Conservation (phyloP, 192 early-diverging fungal genomes). For the Backusella mclennaniae region DNA sequence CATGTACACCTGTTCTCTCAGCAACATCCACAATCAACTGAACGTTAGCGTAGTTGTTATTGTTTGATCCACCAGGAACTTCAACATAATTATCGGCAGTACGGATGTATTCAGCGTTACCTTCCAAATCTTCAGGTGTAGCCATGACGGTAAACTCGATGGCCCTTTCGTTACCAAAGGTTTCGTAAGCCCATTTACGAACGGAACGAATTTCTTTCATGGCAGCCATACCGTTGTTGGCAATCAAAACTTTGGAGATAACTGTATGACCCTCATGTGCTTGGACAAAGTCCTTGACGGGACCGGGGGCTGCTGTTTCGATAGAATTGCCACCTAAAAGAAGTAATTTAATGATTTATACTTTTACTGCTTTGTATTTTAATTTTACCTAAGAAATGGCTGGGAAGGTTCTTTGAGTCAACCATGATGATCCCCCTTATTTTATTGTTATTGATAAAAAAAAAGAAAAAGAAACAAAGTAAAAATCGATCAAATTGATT, state of each 20-base stretch:
- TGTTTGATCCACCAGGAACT: conserved; percentile 95
- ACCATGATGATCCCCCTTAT: conserved; percentile 12
- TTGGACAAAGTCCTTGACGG: conserved; percentile 75
- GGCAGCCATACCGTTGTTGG: conserved; percentile 99
- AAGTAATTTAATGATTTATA: conserved; percentile 1
- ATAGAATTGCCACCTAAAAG: conserved; percentile 69
- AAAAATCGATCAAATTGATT: neutral
- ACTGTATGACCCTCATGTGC: conserved; percentile 79
- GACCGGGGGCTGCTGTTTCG: conserved; percentile 57
- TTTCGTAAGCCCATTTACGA: conserved; percentile 97
- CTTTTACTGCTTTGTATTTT: neutral
- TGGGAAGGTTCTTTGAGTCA: conserved; percentile 18
- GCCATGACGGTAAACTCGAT: conserved; percentile 98
- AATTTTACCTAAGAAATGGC: conserved; percentile 23
- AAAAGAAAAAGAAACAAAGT: neutral
- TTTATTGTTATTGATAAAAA: neutral
- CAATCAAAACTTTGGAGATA: conserved; percentile 94
- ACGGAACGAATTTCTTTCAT: conserved; percentile 99
- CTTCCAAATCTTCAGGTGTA: conserved; percentile 95
- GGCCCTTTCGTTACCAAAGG: conserved; percentile 94
- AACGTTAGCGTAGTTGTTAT: conserved; percentile 99
- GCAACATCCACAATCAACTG: conserved; percentile 98
- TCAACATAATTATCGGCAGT: conserved; percentile 99
- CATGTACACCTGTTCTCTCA: conserved; percentile 92
- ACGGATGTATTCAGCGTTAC: conserved; percentile 98